Evolutionary conservation across 805 yeast species (phyloP), one percentile per base, ranked within the genome.

Genomic region (Saturnispora sanitii): DNA sequence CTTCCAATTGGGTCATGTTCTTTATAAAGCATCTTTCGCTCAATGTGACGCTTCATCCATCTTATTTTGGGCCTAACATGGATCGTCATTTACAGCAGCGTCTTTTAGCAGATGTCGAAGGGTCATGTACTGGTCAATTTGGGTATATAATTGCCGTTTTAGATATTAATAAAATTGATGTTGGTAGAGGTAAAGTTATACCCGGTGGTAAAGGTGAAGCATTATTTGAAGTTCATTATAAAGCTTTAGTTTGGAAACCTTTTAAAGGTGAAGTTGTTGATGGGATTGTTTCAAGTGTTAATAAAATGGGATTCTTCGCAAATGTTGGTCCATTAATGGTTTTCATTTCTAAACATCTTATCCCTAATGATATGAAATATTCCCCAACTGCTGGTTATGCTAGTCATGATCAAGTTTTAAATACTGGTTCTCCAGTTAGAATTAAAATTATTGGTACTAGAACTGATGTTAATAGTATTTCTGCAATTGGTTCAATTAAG

Each of bases 241-340:
- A 95, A 51, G 98, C 98, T 0, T 88, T 92, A 39, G 96, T 92
- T 26, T 92, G 96, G 94, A 83, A 90, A 56, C 98, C 98, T 4
- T 92, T 92, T 66, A 92, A 92, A 64, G 98, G 97, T 27, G 98
- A 92, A 63, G 98, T 92, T 6, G 97, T 92, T 20, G 98, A 92
- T 61, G 98, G 94, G 5, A 79, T 90, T 19, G 97, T 92, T 13
- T 83, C 95, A 12, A 83, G 85, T 25, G 96, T 94, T 37, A 86
- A 82, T 61, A 86, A 77, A 56, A 82, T 90, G 80, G 98, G 98
- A 7, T 86, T 92, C 50, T 92, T 92, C 60, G 97, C 95, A 29
- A 96, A 92, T 61, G 98, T 92, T 22, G 98, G 98, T 0, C 98
- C 98, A 13, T 68, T 92, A 58, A 79, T 88, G 19, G 96, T 92